Base-by-base conservation (phyloP, 73 alveolate species). In the Blepharisma stoltei region DNA sequence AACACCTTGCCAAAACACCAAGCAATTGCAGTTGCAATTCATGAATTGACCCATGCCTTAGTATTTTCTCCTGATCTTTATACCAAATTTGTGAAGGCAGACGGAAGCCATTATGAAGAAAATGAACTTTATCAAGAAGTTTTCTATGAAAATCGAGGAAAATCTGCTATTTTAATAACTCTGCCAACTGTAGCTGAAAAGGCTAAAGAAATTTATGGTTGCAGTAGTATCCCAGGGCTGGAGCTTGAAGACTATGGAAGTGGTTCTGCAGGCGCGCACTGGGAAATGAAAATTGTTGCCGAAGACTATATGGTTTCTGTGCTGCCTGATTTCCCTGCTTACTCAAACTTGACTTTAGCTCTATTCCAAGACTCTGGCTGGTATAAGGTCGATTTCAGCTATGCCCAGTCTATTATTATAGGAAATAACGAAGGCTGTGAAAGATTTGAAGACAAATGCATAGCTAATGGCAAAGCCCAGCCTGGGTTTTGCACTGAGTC, bases 161-260 rank as follows among this genome's bases (percentile, higher is more conserved):
- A 44, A 69, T 38, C 9, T 43, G 38, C 18, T 2, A n/a, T 52
- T 14, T n/a, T 38, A n/a, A 1, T 69, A 23, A 38, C 60, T 37
- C 1, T 53, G 1, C 65, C 65, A 2, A 69, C 20, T 43, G 79
- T 18, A 18, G 75, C 45, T n/a, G 76, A 7, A 38, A 69, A 46
- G 60, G 65, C 65, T 37, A 18, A 14, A 38, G 73, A 60, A 60
- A 38, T 38, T 25, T 60, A 14, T 25, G n/a, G 38, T 43, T 44
- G 65, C 79, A n/a, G 75, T 3, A 44, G 54, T 9, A 14, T 46
- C 14, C 21, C 71, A n/a, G 55, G 65, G 9, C 3, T 69, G 2
- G 79, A 69, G 27, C 65, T 69, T 44, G 79, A 69, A 69, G 79
- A 69, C 3, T 69, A 69, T 43, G 79, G 79, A 14, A 25, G 41